Base-by-base conservation (phyloP, 2,329 filamentous ascomycete species). In the Drechslerella dactyloides region DNA sequence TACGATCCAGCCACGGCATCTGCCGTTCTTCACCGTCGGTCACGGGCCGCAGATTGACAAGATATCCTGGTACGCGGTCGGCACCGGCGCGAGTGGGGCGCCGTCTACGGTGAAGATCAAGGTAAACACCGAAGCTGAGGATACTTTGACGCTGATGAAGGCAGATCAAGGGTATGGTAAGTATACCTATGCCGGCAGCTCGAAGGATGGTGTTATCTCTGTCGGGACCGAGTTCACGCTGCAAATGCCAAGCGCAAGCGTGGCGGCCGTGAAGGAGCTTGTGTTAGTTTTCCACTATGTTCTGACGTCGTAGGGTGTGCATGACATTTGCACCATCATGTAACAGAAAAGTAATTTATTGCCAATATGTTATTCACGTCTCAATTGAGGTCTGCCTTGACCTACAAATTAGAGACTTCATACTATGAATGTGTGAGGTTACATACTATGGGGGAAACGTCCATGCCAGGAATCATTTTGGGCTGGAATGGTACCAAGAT, bases 361-460 rank as follows among this genome's bases (percentile, higher is more conserved):
- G n/a, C 10, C 52, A 62, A 54, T 17, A 54, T 52, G 13, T 62
- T 30, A n/a, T n/a, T n/a, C n/a, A n/a, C n/a, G n/a, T n/a, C n/a
- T n/a, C n/a, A n/a, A n/a, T n/a, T n/a, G n/a, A n/a, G n/a, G n/a
- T n/a, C n/a, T n/a, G n/a, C n/a, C n/a, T n/a, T n/a, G n/a, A n/a
- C n/a, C n/a, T n/a, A n/a, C n/a, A n/a, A n/a, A n/a, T n/a, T n/a
- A n/a, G n/a, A n/a, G n/a, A n/a, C n/a, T n/a, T n/a, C n/a, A n/a
- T n/a, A n/a, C n/a, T n/a, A n/a, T n/a, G n/a, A n/a, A n/a, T n/a
- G n/a, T n/a, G n/a, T n/a, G n/a, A n/a, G n/a, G n/a, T n/a, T n/a
- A n/a, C n/a, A n/a, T n/a, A n/a, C n/a, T n/a, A n/a, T n/a, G n/a
- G n/a, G n/a, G n/a, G n/a, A n/a, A n/a, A n/a, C n/a, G n/a, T n/a